Conservation (phyloP, 352 stramenopile species). For the Phytophthora kernoviae region DNA sequence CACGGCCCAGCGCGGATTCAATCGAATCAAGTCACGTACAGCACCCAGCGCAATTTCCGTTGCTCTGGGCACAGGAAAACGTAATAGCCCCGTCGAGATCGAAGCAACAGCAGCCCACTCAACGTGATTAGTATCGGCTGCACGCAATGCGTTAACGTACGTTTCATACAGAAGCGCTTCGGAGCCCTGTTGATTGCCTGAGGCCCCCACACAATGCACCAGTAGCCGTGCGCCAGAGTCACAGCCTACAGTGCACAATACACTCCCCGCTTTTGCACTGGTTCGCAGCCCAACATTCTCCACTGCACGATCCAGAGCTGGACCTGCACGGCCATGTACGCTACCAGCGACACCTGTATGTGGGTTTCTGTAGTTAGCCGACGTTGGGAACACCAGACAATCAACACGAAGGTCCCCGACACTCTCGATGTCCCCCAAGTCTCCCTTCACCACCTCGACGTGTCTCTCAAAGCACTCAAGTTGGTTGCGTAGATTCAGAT, state of each 20-base stretch:
- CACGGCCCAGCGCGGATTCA: slow-evolving; percentile 33
- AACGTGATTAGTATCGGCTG: slow-evolving; percentile 36
- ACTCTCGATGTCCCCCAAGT: slow-evolving; percentile 45
- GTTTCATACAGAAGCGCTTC: slow-evolving; percentile 48
- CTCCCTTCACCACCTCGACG: slow-evolving; percentile 44
- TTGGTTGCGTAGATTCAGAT: slow-evolving; percentile 50
- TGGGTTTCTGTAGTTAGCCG: slow-evolving; percentile 41
- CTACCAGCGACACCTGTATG: slow-evolving; percentile 43
- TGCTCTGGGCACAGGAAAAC: slow-evolving; percentile 41
- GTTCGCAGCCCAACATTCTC: slow-evolving; percentile 9
- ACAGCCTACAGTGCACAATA: slow-evolving; percentile 56
- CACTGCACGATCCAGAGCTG: slow-evolving; percentile 21
- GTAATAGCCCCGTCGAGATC: slow-evolving; percentile 52
- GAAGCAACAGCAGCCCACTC: slow-evolving; percentile 54
- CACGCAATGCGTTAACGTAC: slow-evolving; percentile 53
- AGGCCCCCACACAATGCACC: slow-evolving; percentile 62
- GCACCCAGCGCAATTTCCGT: slow-evolving; percentile 43
- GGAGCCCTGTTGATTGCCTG: neutral
- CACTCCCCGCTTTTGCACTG: slow-evolving; percentile 8
- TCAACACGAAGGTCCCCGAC: slow-evolving; percentile 43
- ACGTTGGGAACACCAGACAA: slow-evolving; percentile 70
- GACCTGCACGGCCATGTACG: slow-evolving; percentile 57
- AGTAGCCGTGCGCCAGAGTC: slow-evolving; percentile 45
- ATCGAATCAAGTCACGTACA: slow-evolving; percentile 50
- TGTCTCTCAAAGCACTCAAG: slow-evolving; percentile 39